Evolutionary conservation across 2,329 filamentous ascomycete genomes (phyloP).

Genomic region (Calonectria hawksworthii): DNA sequence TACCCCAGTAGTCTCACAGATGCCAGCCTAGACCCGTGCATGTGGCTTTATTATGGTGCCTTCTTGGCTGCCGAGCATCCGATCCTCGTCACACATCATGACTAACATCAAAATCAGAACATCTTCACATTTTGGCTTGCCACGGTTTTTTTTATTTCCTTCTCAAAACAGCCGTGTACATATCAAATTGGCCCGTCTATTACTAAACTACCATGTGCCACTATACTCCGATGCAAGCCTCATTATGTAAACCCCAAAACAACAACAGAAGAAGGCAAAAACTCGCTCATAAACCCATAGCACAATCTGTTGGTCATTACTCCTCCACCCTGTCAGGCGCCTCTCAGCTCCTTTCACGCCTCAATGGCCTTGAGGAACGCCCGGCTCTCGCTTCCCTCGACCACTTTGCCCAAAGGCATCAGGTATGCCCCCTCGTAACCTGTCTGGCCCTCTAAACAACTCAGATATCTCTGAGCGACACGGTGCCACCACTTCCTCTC

Average conservation of each 20-base stretch:
- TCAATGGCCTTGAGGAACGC: conserved; percentile 65
- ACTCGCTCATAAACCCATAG: background rate
- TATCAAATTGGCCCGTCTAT: background rate
- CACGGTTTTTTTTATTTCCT: background rate
- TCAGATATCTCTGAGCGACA: conserved; percentile 69
- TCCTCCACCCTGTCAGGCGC: background rate
- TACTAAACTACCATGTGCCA: background rate
- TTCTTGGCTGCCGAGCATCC: conserved; percentile 35
- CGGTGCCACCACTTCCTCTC: conserved; percentile 74
- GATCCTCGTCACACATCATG: conserved; percentile 29
- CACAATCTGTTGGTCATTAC: background rate
- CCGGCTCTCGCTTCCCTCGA: conserved; percentile 67
- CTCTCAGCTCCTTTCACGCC: conserved; percentile 29
- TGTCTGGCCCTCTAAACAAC: conserved; percentile 53
- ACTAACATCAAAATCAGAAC: conserved; percentile 19
- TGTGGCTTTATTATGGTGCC: conserved; percentile 27
- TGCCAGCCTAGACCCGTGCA: conserved; percentile 12
- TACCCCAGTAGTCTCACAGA: conserved; percentile 30
- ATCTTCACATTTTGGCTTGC: background rate
- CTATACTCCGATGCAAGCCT: background rate
- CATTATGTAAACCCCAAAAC: background rate
- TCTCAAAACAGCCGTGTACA: background rate
- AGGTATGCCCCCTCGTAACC: conserved; percentile 55
- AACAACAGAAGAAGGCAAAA: background rate
- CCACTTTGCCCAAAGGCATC: conserved; percentile 69